A percentile compares a stretch with the other conserved stretches of the same genome.
Conservation (phyloP, 306 rosid genomes). For the Luffa aegyptiaca region DNA sequence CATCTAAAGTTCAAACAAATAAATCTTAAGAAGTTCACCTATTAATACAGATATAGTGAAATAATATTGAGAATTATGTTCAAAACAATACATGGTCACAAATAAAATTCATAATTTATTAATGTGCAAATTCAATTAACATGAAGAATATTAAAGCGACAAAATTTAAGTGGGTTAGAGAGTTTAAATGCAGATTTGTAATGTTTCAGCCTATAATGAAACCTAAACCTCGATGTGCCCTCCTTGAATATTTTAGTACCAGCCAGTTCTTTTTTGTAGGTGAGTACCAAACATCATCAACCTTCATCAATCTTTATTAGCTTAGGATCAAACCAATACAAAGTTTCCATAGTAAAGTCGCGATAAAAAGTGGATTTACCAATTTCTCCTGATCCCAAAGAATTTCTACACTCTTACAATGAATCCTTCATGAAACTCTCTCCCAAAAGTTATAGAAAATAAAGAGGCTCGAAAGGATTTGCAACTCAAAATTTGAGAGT, state of each 20-base stretch:
- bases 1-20: neutral
- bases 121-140: no score
- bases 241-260: neutral
- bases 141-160: neutral
- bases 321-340: neutral
- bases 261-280: neutral
- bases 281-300: neutral
- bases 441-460: neutral
- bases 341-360: neutral
- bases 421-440: neutral
- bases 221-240: neutral
- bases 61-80: neutral
- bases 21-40: neutral
- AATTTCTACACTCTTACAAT: neutral
- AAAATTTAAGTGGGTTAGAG: neutral
- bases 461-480: neutral
- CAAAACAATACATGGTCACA: neutral
- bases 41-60: neutral
- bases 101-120: neutral
- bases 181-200: neutral
- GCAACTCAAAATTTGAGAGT: neutral
- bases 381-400: neutral
- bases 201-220: no score
- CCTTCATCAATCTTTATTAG: neutral
- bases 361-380: neutral